Evolutionary conservation across 177 flowering plant genomes (phyloP).

Genomic region (Telopea speciosissima): DNA sequence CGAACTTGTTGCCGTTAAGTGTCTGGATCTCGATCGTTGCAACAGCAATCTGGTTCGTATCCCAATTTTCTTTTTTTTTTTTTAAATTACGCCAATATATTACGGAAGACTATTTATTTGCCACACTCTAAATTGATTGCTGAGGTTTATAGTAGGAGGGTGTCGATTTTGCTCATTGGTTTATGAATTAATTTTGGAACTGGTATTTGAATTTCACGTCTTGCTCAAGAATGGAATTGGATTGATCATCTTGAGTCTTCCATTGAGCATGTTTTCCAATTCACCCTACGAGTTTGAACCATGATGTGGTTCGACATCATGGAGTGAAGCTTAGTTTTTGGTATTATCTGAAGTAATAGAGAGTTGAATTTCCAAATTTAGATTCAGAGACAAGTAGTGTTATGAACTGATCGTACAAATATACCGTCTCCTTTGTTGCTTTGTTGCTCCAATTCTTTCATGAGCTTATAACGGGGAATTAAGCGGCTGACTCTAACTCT

Average conservation of each 20-base stretch:
- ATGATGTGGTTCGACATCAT: slow-evolving; percentile 1
- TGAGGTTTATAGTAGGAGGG: neutral
- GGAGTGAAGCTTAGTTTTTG: neutral
- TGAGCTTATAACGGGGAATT: neutral
- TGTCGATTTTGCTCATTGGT: neutral
- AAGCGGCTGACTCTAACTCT: neutral
- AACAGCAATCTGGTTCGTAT: slow-evolving; percentile 69
- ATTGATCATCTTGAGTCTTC: neutral
- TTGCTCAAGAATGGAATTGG: neutral
- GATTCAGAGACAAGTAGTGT: neutral
- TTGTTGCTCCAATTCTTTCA: neutral
- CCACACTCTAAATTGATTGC: neutral
- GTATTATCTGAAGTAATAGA: neutral
- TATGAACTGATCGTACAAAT: neutral
- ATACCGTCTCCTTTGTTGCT: neutral
- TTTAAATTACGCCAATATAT: neutral
- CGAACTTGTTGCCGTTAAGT: slow-evolving; percentile 85
- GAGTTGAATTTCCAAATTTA: neutral
- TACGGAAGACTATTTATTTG: neutral
- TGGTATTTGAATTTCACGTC: neutral
- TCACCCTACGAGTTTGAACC: neutral
- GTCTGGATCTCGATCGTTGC: slow-evolving; percentile 98
- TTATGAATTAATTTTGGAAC: neutral
- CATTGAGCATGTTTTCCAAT: neutral
- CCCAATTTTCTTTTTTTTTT: neutral